Conservation (phyloP, 2,329 filamentous ascomycete genomes). For the Septoria petroselini region DNA sequence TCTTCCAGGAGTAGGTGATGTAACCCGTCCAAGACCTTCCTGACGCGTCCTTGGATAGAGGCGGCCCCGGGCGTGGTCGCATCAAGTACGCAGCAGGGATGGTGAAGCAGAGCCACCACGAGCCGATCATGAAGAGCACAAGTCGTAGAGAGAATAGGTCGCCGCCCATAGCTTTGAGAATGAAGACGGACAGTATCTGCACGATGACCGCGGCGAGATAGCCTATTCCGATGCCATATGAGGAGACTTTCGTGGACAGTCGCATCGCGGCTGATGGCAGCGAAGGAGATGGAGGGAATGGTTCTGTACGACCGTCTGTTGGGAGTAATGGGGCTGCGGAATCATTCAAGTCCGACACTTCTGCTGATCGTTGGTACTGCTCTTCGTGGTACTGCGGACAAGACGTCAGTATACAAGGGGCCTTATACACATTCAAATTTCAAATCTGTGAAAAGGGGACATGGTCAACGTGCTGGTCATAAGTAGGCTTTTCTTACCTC, state of each 20-base stretch:
- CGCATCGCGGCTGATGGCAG: slow-evolving; percentile 65
- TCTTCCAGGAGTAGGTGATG: slow-evolving; percentile 79
- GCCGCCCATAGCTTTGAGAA: slow-evolving; percentile 69
- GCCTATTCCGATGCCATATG: slow-evolving; percentile 88
- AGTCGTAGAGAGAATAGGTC: slow-evolving; percentile 81
- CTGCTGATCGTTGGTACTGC: slow-evolving; percentile 4
- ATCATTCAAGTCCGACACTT: slow-evolving; percentile 9
- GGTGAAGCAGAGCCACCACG: slow-evolving; percentile 92
- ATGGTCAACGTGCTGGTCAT: background rate
- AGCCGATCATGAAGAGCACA: slow-evolving; percentile 79
- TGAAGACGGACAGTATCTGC: slow-evolving; percentile 74
- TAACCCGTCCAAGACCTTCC: slow-evolving; percentile 62
- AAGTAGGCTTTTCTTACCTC: slow-evolving; percentile 20
- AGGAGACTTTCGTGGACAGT: slow-evolving; percentile 86
- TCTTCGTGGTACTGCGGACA: slow-evolving; percentile 12
- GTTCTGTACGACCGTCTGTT: slow-evolving; percentile 27
- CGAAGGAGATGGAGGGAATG: slow-evolving; percentile 35
- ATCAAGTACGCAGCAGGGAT: slow-evolving; percentile 86
- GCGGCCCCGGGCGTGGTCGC: slow-evolving; percentile 82
- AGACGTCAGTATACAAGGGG: background rate
- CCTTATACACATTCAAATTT: background rate
- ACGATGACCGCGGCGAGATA: slow-evolving; percentile 83
- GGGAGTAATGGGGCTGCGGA: slow-evolving; percentile 20
- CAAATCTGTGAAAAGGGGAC: background rate
- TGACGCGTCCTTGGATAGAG: slow-evolving; percentile 43